Conservation (phyloP, 108 stramenopile species). For the Nitzschia palea region DNA sequence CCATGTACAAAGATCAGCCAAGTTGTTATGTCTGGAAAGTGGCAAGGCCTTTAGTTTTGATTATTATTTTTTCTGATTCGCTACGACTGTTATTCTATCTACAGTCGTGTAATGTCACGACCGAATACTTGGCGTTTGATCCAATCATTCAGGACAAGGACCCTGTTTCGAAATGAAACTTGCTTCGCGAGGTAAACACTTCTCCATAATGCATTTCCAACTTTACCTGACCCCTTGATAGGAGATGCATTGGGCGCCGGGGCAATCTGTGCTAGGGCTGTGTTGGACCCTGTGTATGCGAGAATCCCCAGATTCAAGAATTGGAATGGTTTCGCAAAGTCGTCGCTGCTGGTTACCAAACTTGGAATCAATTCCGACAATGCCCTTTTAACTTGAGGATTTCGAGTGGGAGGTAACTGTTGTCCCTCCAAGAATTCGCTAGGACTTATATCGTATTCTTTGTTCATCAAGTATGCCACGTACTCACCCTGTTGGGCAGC, state of each 20-base stretch:
- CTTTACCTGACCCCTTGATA: conserved; percentile 72
- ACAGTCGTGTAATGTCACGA: conserved; percentile 72
- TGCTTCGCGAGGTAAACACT: conserved; percentile 92
- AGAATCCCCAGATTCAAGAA: conserved; percentile 94
- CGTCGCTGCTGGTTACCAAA: conserved; percentile 47
- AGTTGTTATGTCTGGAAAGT: neutral
- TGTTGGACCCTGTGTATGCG: conserved; percentile 90
- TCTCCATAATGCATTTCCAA: conserved; percentile 79
- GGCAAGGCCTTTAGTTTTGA: no score
- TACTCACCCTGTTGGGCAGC: conserved; percentile 94
- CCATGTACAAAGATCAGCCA: neutral
- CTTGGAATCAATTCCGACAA: conserved; percentile 67
- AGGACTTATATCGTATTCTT: conserved; percentile 72
- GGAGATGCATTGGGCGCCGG: conserved; percentile 58
- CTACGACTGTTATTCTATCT: neutral
- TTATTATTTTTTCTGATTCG: no score
- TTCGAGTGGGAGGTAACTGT: conserved; percentile 50
- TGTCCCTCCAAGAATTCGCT: conserved; percentile 32
- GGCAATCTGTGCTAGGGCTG: conserved; percentile 81
- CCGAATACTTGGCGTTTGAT: conserved; percentile 83
- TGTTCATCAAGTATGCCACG: conserved; percentile 79
- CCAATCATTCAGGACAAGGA: conserved; percentile 92
- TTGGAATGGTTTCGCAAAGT: conserved; percentile 91
- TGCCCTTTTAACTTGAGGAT: conserved; percentile 12
- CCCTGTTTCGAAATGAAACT: conserved; percentile 83